Percentiles rank a stretch among this genome's conserved stretches.
Conservation (phyloP, 202 grass and related monocot genomes). For the Elaeis oleifera region DNA sequence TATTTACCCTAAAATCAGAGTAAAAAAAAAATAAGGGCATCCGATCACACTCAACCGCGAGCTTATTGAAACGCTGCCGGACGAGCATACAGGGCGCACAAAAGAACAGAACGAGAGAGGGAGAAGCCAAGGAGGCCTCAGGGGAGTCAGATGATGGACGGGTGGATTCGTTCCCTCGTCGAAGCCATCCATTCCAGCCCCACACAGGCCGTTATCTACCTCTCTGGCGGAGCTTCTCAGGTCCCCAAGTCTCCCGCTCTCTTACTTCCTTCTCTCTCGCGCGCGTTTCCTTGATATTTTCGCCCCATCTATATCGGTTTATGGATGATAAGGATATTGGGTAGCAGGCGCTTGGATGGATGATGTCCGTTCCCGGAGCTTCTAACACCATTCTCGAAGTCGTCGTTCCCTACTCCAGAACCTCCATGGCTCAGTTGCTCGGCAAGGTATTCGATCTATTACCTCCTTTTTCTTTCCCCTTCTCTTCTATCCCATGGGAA, state of each 20-base stretch:
- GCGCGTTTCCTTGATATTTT: too few species aligned
- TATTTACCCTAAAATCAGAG: too few species aligned
- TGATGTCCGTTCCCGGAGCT: slow-evolving; percentile 70
- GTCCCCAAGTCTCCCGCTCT: slow-evolving; percentile 17
- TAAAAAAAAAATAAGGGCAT: too few species aligned
- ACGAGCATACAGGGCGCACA: too few species aligned
- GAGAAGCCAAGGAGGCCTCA: too few species aligned
- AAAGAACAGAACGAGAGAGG: too few species aligned
- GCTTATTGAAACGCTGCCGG: too few species aligned
- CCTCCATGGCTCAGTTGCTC: slow-evolving; percentile 74
- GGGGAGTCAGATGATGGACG: slow-evolving; percentile 26
- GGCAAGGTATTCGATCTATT: slow-evolving; percentile 37
- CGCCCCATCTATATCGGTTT: too few species aligned
- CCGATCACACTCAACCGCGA: too few species aligned
- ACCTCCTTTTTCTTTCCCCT: background rate
- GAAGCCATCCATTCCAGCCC: slow-evolving; percentile 72
- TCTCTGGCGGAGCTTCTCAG: slow-evolving; percentile 89
- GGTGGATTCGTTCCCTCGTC: slow-evolving; percentile 51
- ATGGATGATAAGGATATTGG: slow-evolving; percentile 1
- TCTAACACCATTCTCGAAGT: slow-evolving; percentile 81
- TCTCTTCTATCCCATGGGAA: background rate
- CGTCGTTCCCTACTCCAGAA: slow-evolving; percentile 71
- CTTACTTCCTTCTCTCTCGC: too few species aligned
- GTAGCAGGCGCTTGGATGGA: slow-evolving; percentile 36
- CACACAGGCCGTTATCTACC: slow-evolving; percentile 66